Base-by-base conservation (phyloP, 352 stramenopile species). In the Globisporangium acanthophoron region DNA sequence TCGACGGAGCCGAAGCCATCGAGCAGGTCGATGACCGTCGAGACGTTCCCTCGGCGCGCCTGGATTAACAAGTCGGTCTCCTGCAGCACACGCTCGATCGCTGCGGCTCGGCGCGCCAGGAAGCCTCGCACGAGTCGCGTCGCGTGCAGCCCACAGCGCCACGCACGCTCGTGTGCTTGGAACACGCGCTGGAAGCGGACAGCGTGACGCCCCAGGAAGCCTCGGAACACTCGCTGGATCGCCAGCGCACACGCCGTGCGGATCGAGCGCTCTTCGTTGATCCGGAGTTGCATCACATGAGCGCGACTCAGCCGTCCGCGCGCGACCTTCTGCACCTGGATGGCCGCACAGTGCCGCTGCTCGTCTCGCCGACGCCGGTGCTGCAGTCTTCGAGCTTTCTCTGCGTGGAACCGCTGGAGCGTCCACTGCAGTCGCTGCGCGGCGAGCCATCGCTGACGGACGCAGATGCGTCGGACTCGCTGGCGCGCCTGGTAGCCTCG, bases 111-210 rank as follows among this genome's bases (percentile, higher is more conserved):
- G 13, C 80, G 58, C 7, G 61, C 74, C 0, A 90, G 62, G 56
- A 88, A 88, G 0, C 78, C 80, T 3, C 78, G 76, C 0, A 78
- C 71, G 41, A 88, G 68, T 0, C 80, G 72, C 1, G 73, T 87
- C 15, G 80, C 44, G n/a, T 85, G 67, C 12, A 70, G 39, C 1
- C 64, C 70, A 53, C 67, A 79, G 5, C 56, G n/a, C 67, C 64
- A 78, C 0, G 67, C 73, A 2, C 55, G 64, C n/a, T 64, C 52
- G 4, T 83, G 58, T 1, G 58, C 46, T 2, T 47, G 24, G 27
- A 81, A 67, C 3, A 80, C 46, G 0, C 72, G 64, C 33, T 64
- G 39, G 54, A 67, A 71, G 40, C 67, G 67, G 54, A 64, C 62
- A 3, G 58, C 53, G 27, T 66, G 62, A 8, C 74, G 64, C 0